Evolutionary conservation across 495 filamentous ascomycete species (phyloP).

Genomic region (Penicillium desertorum): DNA sequence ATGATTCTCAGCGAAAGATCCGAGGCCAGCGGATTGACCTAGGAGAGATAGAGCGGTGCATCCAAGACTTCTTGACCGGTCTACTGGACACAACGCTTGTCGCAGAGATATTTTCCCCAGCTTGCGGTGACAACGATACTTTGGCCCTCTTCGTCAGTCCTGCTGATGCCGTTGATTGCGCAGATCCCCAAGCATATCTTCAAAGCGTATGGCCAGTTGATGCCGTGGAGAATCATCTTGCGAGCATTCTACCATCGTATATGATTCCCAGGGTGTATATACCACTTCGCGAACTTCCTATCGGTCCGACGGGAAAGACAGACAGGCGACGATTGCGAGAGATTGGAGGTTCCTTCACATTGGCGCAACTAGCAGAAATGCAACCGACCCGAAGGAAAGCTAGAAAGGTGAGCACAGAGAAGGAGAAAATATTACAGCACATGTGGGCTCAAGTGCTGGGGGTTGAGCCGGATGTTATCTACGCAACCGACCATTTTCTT

Average conservation of each 20-base stretch:
- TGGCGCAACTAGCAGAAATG: neutral
- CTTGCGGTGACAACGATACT: neutral
- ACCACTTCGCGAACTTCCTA: neutral
- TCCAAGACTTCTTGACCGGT: neutral
- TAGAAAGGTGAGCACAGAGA: neutral
- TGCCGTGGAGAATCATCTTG: neutral
- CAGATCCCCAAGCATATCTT: neutral
- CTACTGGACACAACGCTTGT: neutral
- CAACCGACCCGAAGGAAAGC: neutral
- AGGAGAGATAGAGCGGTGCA: neutral
- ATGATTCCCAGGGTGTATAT: neutral
- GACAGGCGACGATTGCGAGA: neutral
- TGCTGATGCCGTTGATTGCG: neutral
- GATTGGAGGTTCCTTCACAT: neutral
- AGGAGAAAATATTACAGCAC: neutral
- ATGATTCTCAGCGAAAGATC: neutral
- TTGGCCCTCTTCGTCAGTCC: neutral
- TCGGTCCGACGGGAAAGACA: neutral
- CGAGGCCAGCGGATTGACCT: conserved; percentile 3
- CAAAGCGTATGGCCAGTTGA: neutral
- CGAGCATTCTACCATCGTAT: neutral
- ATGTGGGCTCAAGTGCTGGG: neutral
- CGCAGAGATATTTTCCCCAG: neutral
- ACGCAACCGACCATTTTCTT: neutral
- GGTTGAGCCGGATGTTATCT: neutral